phyloP scores from a whole-genome alignment of 768 basidiomycete genomes.

The Leccinellum rugosiceps region DNA sequence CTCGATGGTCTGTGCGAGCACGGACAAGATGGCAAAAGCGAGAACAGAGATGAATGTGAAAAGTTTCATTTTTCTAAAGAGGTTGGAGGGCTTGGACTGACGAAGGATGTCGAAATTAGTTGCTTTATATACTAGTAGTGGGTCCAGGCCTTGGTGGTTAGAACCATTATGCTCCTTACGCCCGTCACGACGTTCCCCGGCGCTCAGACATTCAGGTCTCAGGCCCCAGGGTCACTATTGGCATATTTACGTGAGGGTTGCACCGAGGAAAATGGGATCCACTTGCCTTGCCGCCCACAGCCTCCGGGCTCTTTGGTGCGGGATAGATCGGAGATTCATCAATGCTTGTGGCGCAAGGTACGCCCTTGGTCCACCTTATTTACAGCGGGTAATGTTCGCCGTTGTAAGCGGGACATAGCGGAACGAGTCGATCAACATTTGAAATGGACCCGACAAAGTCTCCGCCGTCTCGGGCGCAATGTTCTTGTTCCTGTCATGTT shows the following conservation, averaged over 20 bases:
- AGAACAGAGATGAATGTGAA: conserved; percentile 7
- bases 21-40: conserved; percentile 2
- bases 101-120: neutral
- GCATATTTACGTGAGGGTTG: neutral
- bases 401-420: neutral
- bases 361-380: neutral
- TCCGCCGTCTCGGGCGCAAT: neutral
- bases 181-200: neutral
- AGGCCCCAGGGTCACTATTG: neutral
- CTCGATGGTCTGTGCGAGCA: conserved; percentile 28
- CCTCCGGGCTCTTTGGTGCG: neutral
- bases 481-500: neutral
- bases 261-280: neutral
- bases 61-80: conserved; percentile 17
- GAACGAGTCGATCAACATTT: neutral
- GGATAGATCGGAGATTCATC: neutral
- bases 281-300: neutral
- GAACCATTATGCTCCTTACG: neutral
- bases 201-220: neutral
- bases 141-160: neutral
- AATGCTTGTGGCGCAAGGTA: neutral
- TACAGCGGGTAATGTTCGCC: neutral
- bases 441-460: neutral
- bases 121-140: conserved; percentile 1
- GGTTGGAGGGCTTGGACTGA: neutral